Evolutionary conservation across 2,329 filamentous ascomycete genomes (phyloP).

Genomic region (Esteya vermicola): DNA sequence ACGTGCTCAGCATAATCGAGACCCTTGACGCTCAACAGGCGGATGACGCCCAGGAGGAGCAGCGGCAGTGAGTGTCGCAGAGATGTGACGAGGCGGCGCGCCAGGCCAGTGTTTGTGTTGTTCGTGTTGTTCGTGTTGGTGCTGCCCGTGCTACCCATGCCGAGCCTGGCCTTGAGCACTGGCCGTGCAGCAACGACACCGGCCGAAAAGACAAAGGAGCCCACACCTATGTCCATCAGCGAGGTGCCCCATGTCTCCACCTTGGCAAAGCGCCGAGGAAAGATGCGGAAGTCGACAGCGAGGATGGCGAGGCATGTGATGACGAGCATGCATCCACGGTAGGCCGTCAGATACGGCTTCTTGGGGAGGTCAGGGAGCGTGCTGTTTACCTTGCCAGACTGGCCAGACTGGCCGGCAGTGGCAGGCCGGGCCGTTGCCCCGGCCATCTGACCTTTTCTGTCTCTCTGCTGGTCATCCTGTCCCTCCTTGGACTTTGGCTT

Average conservation of each 20-base stretch:
- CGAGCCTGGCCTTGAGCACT: constrained; percentile 55
- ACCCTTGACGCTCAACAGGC: constrained; percentile 81
- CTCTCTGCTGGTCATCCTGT: too few relatives aligned
- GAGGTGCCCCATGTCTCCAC: constrained; percentile 99
- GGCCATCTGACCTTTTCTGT: too few relatives aligned
- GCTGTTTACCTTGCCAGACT: too few relatives aligned
- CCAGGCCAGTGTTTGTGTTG: constrained; percentile 21
- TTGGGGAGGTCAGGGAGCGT: constrained; percentile 44
- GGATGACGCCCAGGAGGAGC: constrained; percentile 62
- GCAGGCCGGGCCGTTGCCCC: neutral
- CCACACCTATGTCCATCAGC: constrained; percentile 96
- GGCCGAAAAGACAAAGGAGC: constrained; percentile 91
- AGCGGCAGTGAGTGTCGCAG: constrained; percentile 73
- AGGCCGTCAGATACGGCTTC: constrained; percentile 86
- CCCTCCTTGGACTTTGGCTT: constrained; percentile 18
- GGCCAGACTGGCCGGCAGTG: neutral
- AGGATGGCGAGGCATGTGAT: constrained; percentile 82
- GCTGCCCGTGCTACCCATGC: constrained; percentile 26
- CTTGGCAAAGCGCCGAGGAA: constrained; percentile 90
- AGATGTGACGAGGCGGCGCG: constrained; percentile 47
- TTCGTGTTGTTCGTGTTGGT: constrained; percentile 11
- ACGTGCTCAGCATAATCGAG: constrained; percentile 95
- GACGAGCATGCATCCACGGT: constrained; percentile 83
- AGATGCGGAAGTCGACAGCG: constrained; percentile 90
- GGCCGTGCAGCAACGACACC: constrained; percentile 81